Evolutionary conservation across 257 asterid species (phyloP).

Genomic region (Gardenia jasminoides): DNA sequence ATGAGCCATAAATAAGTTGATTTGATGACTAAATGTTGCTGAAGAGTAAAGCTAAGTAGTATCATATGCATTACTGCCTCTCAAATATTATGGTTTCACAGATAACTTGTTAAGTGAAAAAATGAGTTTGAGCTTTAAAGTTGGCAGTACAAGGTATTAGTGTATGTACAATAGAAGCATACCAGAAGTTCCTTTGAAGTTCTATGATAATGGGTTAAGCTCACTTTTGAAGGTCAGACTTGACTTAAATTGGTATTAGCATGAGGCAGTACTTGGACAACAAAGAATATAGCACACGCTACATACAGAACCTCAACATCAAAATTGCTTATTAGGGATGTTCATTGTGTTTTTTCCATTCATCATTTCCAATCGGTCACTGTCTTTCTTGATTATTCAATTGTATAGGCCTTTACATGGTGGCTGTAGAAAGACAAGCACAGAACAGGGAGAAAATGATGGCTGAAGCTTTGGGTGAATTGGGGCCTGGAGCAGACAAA

Average conservation of each 20-base stretch:
- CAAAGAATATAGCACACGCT: not conserved
- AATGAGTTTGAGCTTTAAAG: not conserved
- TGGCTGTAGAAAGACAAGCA: constrained; percentile 74
- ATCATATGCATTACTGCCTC: not conserved
- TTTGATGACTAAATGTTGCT: no score
- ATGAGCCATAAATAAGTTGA: not conserved
- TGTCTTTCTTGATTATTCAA: not conserved
- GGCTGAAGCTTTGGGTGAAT: constrained; percentile 59
- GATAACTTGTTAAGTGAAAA: no score
- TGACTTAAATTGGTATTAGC: not conserved
- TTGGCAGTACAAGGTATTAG: not conserved
- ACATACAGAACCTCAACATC: not conserved
- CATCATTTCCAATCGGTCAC: not conserved
- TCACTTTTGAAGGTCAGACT: not conserved
- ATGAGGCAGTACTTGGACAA: not conserved
- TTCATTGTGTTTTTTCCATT: not conserved
- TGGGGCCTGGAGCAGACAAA: constrained; percentile 41
- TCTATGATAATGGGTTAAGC: not conserved
- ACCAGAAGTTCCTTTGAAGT: not conserved
- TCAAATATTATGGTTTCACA: not conserved
- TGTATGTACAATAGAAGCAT: not conserved
- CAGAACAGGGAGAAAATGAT: constrained; percentile 72
- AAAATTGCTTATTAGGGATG: not conserved
- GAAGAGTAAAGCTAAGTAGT: not conserved
- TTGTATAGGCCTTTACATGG: constrained; percentile 79